These are phyloP conservation scores for Achaetomiella virescens DNA, from an alignment of 495 filamentous ascomycete genomes.

Conservation along the genomic window DNA sequence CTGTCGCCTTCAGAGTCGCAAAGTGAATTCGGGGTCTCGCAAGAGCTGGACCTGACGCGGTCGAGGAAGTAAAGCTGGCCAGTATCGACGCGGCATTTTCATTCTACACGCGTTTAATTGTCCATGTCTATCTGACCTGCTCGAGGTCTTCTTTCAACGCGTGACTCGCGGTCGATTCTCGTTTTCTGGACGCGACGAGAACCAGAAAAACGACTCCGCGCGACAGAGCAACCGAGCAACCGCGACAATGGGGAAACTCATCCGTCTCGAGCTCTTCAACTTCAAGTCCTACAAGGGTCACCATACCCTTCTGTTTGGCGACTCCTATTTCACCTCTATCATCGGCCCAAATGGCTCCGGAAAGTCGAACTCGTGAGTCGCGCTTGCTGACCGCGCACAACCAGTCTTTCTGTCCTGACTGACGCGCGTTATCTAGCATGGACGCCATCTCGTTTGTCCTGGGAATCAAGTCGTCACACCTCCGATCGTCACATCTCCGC, in stretches of 20 bases:
- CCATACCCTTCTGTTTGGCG: slow-evolving; percentile 88
- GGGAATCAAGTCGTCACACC: slow-evolving; percentile 94
- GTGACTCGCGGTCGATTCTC: background rate
- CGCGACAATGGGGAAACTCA: slow-evolving; percentile 67
- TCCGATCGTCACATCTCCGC: slow-evolving; percentile 89
- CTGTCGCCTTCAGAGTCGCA: slow-evolving; percentile 3
- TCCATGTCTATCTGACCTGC: slow-evolving; percentile 6
- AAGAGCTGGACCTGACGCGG: slow-evolving; percentile 9
- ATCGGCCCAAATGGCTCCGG: slow-evolving; percentile 99
- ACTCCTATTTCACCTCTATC: slow-evolving; percentile 98
- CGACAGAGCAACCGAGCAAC: slow-evolving; percentile 18
- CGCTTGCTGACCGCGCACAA: background rate
- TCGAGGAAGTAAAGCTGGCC: background rate
- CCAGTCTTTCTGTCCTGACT: background rate
- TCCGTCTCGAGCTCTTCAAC: slow-evolving; percentile 91
- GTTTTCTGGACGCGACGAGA: slow-evolving; percentile 13
- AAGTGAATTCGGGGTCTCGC: slow-evolving; percentile 8
- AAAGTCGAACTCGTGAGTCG: slow-evolving; percentile 94
- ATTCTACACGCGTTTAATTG: slow-evolving; percentile 18
- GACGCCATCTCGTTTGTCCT: slow-evolving; percentile 99
- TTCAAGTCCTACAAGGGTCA: slow-evolving; percentile 99
- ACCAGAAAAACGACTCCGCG: slow-evolving; percentile 11
- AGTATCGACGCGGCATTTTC: background rate
- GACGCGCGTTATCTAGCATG: slow-evolving; percentile 56
- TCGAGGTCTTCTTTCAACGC: slow-evolving; percentile 7